phyloP scores from a whole-genome alignment of 1,139 yeast species.

The Blastobotrys proliferans region DNA sequence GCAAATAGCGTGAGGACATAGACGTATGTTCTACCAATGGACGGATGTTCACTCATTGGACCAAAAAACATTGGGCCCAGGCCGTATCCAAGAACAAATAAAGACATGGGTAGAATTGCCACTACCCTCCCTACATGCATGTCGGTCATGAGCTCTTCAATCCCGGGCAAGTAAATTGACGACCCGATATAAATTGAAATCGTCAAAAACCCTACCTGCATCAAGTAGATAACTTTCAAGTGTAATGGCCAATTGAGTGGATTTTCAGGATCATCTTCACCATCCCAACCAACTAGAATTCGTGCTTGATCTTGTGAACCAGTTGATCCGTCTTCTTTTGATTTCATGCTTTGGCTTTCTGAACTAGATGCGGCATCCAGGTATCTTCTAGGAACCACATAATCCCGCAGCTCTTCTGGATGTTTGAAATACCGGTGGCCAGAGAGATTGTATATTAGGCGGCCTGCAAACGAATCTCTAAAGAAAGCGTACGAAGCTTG shows the following conservation, averaged over 20 bases:
- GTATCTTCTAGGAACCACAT: conserved; percentile 18
- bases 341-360: not conserved
- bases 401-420: conserved; percentile 19
- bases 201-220: conserved; percentile 46
- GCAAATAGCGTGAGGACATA: conserved; percentile 50
- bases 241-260: conserved; percentile 53
- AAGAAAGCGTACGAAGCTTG: conserved; percentile 8
- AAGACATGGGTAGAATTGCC: conserved; percentile 48
- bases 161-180: conserved; percentile 60
- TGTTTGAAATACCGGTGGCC: conserved; percentile 15
- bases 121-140: conserved; percentile 42
- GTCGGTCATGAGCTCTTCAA: conserved; percentile 40
- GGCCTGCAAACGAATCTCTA: conserved; percentile 18
- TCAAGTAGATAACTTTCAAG: conserved; percentile 40
- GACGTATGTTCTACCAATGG: conserved; percentile 51
- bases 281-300: conserved; percentile 45
- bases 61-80: conserved; percentile 52
- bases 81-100: conserved; percentile 57
- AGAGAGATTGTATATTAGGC: conserved; percentile 16
- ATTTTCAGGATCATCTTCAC: conserved; percentile 52
- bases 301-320: too few species aligned
- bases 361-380: not conserved
- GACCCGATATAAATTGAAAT: conserved; percentile 56
- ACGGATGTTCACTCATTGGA: conserved; percentile 50
- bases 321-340: conserved; percentile 4